These are phyloP conservation scores for Jatropha multifida DNA, from an alignment of 441 rosid species.

Conservation along the genomic window DNA sequence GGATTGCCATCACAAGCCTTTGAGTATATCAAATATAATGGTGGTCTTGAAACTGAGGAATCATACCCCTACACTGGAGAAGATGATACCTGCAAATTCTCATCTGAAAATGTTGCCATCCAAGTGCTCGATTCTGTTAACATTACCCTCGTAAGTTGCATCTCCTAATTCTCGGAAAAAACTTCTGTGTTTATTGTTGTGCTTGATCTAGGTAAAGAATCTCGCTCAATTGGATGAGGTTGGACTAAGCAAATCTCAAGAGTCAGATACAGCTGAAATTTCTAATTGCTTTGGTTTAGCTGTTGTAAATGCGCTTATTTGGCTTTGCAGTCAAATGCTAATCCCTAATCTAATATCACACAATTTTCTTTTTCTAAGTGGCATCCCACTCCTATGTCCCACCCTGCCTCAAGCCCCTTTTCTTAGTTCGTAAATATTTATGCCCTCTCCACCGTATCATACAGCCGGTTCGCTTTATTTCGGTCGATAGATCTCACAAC, in stretches of 20 bases:
- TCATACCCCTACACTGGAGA: constrained; percentile 77
- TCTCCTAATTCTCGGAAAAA: background rate
- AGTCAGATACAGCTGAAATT: background rate
- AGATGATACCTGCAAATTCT: constrained; percentile 72
- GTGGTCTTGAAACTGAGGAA: constrained; percentile 91
- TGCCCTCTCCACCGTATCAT: no score
- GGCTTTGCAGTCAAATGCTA: background rate
- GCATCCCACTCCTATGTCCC: background rate
- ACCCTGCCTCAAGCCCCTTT: background rate
- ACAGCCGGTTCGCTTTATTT: background rate
- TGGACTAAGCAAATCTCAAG: background rate
- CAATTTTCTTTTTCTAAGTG: background rate
- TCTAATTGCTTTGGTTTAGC: constrained; percentile 1
- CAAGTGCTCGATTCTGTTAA: constrained; percentile 66
- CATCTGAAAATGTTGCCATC: constrained; percentile 69
- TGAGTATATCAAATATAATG: constrained; percentile 84
- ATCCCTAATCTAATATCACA: background rate
- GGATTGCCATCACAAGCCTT: constrained; percentile 99
- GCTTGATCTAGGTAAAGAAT: background rate
- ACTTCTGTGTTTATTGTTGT: background rate
- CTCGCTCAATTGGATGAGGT: background rate
- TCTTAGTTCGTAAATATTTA: background rate
- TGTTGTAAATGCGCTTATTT: background rate
- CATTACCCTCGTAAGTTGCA: constrained; percentile 66
- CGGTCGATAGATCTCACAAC: background rate